These are phyloP conservation scores for Hemileccinum impolitum DNA, from an alignment of 768 basidiomycete genomes.

Conservation along the genomic window DNA sequence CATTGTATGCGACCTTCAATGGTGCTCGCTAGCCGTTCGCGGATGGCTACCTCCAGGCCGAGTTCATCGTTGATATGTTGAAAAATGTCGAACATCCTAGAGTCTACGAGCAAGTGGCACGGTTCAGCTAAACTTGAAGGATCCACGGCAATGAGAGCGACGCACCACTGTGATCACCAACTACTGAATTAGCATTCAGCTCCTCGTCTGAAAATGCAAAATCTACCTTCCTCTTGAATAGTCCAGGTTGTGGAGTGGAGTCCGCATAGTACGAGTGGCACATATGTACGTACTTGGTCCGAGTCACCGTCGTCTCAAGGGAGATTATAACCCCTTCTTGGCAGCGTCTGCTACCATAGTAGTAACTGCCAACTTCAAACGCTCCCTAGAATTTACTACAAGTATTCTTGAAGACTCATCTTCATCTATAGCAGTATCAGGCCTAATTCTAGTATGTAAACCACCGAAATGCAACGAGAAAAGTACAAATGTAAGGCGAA, in stretches of 20 bases:
- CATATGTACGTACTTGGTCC: conserved; percentile 18
- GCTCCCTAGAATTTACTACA: too few relatives aligned
- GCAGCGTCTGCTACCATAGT: background rate
- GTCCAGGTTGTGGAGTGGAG: conserved; percentile 5
- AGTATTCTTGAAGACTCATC: too few relatives aligned
- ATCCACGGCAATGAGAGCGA: background rate
- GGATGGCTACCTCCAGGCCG: conserved; percentile 41
- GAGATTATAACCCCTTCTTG: background rate
- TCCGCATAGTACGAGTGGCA: conserved; percentile 17
- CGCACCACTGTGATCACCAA: conserved; percentile 20
- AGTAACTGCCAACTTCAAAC: background rate
- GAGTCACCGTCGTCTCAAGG: background rate
- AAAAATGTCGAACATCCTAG: conserved; percentile 10
- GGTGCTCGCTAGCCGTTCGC: conserved; percentile 39
- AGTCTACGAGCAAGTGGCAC: conserved; percentile 7
- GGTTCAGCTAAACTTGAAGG: background rate
- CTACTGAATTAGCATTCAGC: conserved; percentile 5
- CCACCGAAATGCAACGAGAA: background rate
- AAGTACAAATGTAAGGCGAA: background rate
- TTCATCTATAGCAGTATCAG: too few relatives aligned
- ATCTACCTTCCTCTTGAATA: conserved; percentile 9
- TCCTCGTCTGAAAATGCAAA: conserved; percentile 10
- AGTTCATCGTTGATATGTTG: conserved; percentile 36
- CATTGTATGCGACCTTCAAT: conserved; percentile 45
- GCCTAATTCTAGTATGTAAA: too few relatives aligned